These are phyloP conservation scores for Thermothielavioides terrestris DNA, from an alignment of 495 filamentous ascomycete genomes.

Conservation along the genomic window DNA sequence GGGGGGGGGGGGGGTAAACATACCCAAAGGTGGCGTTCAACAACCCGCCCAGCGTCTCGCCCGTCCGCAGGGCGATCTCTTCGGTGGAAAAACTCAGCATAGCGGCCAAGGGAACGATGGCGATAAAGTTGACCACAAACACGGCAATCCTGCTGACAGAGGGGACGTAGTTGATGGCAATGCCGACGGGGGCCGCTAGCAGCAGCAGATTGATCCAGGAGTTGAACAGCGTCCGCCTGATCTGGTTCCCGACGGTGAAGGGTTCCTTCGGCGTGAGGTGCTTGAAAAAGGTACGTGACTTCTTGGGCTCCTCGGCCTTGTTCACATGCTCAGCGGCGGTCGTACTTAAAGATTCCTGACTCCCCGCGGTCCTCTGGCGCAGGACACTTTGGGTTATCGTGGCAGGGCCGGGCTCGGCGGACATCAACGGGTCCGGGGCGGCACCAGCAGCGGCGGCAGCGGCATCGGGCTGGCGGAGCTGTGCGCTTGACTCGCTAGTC, in stretches of 20 bases:
- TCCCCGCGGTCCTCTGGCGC: not conserved
- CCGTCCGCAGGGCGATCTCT: slow-evolving; percentile 72
- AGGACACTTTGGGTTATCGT: not conserved
- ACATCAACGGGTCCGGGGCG: too few species aligned
- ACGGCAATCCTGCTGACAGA: slow-evolving; percentile 48
- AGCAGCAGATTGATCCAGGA: slow-evolving; percentile 81
- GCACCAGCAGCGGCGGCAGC: too few species aligned
- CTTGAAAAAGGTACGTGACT: slow-evolving; percentile 33
- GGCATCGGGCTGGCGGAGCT: not conserved
- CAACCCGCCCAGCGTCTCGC: slow-evolving; percentile 78
- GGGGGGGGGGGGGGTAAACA: slow-evolving; percentile 12
- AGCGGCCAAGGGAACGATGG: slow-evolving; percentile 82
- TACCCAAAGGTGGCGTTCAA: slow-evolving; percentile 86
- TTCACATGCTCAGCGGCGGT: not conserved
- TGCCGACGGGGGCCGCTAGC: slow-evolving; percentile 70
- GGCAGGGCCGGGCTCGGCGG: too few species aligned
- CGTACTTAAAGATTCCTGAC: not conserved
- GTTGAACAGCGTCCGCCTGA: slow-evolving; percentile 61
- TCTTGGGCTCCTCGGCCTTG: slow-evolving; percentile 23
- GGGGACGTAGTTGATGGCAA: slow-evolving; percentile 57
- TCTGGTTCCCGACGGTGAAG: slow-evolving; percentile 61
- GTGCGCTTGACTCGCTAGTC: not conserved
- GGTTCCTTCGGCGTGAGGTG: slow-evolving; percentile 36
- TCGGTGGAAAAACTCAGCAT: slow-evolving; percentile 87
- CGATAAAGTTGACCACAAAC: slow-evolving; percentile 85